These are phyloP conservation scores for Thraustochytrium aureum DNA, from an alignment of 352 stramenopile genomes.

Conservation along the genomic window DNA sequence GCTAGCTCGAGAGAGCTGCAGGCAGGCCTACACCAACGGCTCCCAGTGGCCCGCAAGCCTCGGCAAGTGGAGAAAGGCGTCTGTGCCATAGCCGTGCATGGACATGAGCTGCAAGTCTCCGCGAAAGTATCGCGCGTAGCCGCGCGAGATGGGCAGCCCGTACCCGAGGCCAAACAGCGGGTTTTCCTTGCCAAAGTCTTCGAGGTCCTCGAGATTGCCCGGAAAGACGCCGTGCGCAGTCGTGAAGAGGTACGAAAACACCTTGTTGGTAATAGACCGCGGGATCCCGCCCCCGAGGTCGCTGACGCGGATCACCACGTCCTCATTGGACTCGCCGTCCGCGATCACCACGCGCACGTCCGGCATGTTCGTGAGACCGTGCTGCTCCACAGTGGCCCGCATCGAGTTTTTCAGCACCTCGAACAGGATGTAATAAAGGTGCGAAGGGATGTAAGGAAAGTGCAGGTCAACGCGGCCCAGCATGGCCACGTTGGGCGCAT, in stretches of 20 bases:
- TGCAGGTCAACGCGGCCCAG: conserved; percentile 96
- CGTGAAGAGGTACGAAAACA: conserved; percentile 99
- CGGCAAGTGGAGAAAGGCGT: conserved; percentile 93
- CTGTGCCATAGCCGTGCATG: conserved; percentile 99
- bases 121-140: conserved; percentile 99
- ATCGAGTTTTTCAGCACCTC: conserved; percentile 99
- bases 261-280: conserved; percentile 94
- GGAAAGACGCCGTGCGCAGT: conserved; percentile 73
- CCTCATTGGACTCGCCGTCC: conserved; percentile 98
- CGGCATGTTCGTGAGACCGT: conserved; percentile 96
- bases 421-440: conserved; percentile 98
- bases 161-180: conserved; percentile 84
- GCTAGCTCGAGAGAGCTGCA: too few relatives aligned
- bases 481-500: conserved; percentile 97
- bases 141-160: conserved; percentile 82
- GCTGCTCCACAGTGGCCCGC: conserved; percentile 96
- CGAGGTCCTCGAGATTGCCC: conserved; percentile 47
- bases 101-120: conserved; percentile 99
- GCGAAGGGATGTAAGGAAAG: conserved; percentile 94
- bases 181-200: conserved; percentile 53
- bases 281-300: conserved; percentile 99
- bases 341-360: conserved; percentile 99
- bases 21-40: background rate
- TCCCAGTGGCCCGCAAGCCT: background rate
- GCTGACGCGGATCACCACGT: conserved; percentile 99